Conservation (phyloP, 2,329 filamentous ascomycete genomes). For the Aureobasidium sp. region DNA sequence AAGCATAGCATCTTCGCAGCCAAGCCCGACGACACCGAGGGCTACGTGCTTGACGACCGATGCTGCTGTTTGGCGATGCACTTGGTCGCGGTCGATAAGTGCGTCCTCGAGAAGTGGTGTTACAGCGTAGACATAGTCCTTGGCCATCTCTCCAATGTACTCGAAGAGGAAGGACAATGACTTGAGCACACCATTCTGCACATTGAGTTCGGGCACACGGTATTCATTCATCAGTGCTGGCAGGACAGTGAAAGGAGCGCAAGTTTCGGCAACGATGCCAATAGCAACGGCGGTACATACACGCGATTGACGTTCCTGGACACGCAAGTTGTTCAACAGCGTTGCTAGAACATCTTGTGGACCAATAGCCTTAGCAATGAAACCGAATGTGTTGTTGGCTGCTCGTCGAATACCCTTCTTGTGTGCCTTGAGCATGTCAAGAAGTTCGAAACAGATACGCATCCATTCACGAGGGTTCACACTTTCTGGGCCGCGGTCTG, state of each 20-base stretch:
- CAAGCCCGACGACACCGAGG: slow-evolving; percentile 91
- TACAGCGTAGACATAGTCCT: slow-evolving; percentile 98
- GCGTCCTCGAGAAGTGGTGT: slow-evolving; percentile 93
- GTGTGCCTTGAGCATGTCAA: slow-evolving; percentile 99
- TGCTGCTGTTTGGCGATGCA: slow-evolving; percentile 92
- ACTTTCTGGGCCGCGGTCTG: slow-evolving; percentile 89
- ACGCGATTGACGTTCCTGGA: slow-evolving; percentile 94
- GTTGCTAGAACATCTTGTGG: slow-evolving; percentile 95
- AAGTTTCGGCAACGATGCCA: slow-evolving; percentile 96
- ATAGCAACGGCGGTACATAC: slow-evolving; percentile 98
- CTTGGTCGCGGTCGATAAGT: slow-evolving; percentile 94
- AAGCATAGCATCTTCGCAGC: slow-evolving; percentile 97
- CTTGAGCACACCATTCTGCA: slow-evolving; percentile 97
- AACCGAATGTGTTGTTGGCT: slow-evolving; percentile 98
- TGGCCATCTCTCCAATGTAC: slow-evolving; percentile 98
- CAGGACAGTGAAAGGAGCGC: slow-evolving; percentile 96
- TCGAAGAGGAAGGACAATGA: slow-evolving; percentile 95
- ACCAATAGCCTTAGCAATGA: slow-evolving; percentile 98
- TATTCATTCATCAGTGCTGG: slow-evolving; percentile 99
- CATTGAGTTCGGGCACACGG: slow-evolving; percentile 93
- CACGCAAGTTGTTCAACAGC: slow-evolving; percentile 88
- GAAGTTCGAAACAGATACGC: slow-evolving; percentile 97
- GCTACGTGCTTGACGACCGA: slow-evolving; percentile 97
- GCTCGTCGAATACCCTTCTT: slow-evolving; percentile 98
- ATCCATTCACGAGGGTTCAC: slow-evolving; percentile 99